Conservation (phyloP, 2,329 filamentous ascomycete species). For the Ophiocordyceps camponoti-saundersi region DNA sequence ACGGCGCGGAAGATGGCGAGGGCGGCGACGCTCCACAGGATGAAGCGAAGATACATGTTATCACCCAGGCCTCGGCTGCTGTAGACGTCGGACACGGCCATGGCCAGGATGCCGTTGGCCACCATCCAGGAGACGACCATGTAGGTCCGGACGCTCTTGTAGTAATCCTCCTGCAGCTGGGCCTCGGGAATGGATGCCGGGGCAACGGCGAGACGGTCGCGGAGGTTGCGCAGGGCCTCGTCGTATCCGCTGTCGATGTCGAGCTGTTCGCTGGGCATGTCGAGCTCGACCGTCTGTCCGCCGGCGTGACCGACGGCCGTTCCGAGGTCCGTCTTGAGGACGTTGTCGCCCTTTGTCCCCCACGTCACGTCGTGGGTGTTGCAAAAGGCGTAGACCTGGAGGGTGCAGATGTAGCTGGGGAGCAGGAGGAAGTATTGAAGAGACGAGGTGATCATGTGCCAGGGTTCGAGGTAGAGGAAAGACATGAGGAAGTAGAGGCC, state of each 20-base stretch:
- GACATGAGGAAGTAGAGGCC: slow-evolving; percentile 95
- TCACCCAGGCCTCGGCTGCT: slow-evolving; percentile 50
- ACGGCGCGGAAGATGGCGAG: slow-evolving; percentile 79
- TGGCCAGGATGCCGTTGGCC: slow-evolving; percentile 78
- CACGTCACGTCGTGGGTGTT: slow-evolving; percentile 98
- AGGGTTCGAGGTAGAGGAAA: slow-evolving; percentile 91
- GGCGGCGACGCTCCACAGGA: slow-evolving; percentile 79
- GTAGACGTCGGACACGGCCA: slow-evolving; percentile 83
- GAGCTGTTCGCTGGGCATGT: slow-evolving; percentile 95
- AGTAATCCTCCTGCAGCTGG: slow-evolving; percentile 96
- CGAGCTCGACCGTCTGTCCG: slow-evolving; percentile 72
- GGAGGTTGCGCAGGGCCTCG: slow-evolving; percentile 86
- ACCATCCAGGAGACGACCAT: slow-evolving; percentile 95
- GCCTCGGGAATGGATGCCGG: slow-evolving; percentile 43
- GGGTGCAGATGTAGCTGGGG: slow-evolving; percentile 86
- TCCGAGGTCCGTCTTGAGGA: slow-evolving; percentile 82
- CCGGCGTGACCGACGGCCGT: slow-evolving; percentile 51
- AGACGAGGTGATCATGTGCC: slow-evolving; percentile 95
- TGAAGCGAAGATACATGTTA: slow-evolving; percentile 85
- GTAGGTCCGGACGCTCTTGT: slow-evolving; percentile 91
- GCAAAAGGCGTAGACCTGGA: slow-evolving; percentile 97
- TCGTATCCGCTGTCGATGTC: slow-evolving; percentile 98
- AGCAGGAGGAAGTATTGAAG: slow-evolving; percentile 86
- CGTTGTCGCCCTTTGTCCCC: slow-evolving; percentile 98
- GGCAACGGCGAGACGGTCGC: slow-evolving; percentile 77